Conservation (phyloP, 495 filamentous ascomycete species). For the Oleoguttula mirabilis region DNA sequence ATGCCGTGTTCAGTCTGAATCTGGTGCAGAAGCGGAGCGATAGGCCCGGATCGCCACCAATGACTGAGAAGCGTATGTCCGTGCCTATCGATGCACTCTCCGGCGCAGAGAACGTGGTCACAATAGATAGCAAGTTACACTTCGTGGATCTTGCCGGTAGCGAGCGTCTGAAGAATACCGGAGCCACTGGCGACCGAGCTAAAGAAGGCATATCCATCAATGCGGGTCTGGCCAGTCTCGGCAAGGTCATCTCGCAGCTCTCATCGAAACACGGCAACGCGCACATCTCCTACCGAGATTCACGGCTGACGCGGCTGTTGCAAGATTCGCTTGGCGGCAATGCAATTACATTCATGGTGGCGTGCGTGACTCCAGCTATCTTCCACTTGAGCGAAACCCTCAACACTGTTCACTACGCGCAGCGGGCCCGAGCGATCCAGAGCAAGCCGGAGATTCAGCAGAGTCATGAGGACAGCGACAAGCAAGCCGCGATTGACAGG, state of each 20-base stretch:
- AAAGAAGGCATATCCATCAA: slow-evolving; percentile 99
- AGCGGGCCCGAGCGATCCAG: slow-evolving; percentile 90
- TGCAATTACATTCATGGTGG: slow-evolving; percentile 98
- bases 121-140: slow-evolving; percentile 94
- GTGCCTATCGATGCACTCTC: slow-evolving; percentile 74
- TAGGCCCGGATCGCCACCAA: slow-evolving; percentile 26
- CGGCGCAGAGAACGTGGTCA: slow-evolving; percentile 58
- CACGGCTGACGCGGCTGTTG: slow-evolving; percentile 83
- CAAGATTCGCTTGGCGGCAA: slow-evolving; percentile 98
- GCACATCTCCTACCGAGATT: slow-evolving; percentile 97
- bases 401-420: slow-evolving; percentile 95
- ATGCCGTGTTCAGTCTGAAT: slow-evolving; percentile 94
- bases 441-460: slow-evolving; percentile 96
- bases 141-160: slow-evolving; percentile 98
- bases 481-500: slow-evolving; percentile 86
- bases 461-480: slow-evolving; percentile 77
- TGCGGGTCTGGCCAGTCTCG: slow-evolving; percentile 83
- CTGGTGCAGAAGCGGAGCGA: slow-evolving; percentile 73
- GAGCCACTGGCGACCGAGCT: slow-evolving; percentile 87
- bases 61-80: slow-evolving; percentile 75
- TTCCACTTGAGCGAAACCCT: slow-evolving; percentile 97
- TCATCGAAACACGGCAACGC: slow-evolving; percentile 78
- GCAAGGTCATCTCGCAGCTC: slow-evolving; percentile 96
- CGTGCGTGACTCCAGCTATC: slow-evolving; percentile 91
- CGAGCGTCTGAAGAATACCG: slow-evolving; percentile 93